Conservation (phyloP, 2,329 filamentous ascomycete genomes). For the Venturia oleaginea region DNA sequence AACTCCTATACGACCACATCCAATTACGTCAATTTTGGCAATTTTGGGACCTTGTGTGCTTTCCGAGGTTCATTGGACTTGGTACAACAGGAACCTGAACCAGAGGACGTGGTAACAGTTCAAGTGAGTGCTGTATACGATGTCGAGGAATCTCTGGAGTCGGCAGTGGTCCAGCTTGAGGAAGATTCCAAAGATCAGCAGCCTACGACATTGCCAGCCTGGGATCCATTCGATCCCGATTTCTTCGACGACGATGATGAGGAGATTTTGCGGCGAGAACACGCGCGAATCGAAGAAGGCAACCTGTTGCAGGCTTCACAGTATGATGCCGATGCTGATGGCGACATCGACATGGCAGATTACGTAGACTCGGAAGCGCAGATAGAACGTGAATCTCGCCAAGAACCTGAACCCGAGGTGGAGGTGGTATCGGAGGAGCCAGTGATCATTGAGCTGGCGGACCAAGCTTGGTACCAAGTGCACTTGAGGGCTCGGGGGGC, state of each 20-base stretch:
- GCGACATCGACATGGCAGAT: neutral
- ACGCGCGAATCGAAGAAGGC: neutral
- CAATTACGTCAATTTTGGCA: neutral
- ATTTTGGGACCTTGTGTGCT: neutral
- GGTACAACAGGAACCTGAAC: neutral
- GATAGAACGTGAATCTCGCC: neutral
- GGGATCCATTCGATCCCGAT: neutral
- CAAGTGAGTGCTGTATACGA: neutral
- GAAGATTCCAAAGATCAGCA: too few species aligned
- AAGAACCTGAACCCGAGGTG: neutral
- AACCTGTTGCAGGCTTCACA: neutral
- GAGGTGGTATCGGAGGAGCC: neutral
- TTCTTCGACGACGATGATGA: slow-evolving; percentile 1
- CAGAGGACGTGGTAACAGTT: neutral
- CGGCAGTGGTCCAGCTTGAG: too few species aligned
- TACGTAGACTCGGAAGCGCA: neutral
- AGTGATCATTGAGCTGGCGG: neutral
- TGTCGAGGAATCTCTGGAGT: neutral
- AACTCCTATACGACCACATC: neutral
- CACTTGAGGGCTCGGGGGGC: neutral
- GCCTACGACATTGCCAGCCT: neutral
- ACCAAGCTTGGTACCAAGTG: neutral
- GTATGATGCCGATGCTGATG: neutral
- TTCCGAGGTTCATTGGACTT: neutral
- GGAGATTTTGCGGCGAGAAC: neutral